Percentiles rank a stretch among this genome's conserved stretches.
phyloP scores from a whole-genome alignment of 768 basidiomycete species.

The Rhodotorula kratochvilovae region DNA sequence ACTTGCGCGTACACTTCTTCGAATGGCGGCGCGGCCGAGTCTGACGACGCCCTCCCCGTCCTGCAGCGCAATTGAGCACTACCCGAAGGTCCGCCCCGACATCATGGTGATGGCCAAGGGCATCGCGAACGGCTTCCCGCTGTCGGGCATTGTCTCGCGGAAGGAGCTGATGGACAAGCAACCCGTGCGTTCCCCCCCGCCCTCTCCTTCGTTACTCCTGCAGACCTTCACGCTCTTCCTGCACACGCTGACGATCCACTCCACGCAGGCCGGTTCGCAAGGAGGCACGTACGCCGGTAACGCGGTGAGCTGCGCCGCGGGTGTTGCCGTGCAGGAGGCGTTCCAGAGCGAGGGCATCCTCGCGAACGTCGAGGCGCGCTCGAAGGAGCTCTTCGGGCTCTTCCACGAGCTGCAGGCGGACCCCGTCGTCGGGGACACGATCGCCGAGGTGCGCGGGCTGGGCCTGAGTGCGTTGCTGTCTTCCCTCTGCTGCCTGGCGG shows the following conservation, averaged over 20 bases:
- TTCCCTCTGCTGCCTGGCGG: conserved; percentile 55
- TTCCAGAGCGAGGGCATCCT: conserved; percentile 76
- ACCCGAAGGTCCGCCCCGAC: conserved; percentile 80
- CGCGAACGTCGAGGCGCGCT: conserved; percentile 72
- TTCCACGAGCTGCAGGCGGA: conserved; percentile 60
- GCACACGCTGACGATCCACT: neutral
- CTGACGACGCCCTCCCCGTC: neutral
- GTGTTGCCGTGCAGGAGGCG: conserved; percentile 69
- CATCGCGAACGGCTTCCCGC: conserved; percentile 86
- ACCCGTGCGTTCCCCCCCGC: conserved; percentile 51
- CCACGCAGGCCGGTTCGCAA: conserved; percentile 15
- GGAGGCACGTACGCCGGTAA: conserved; percentile 81
- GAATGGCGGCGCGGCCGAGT: neutral
- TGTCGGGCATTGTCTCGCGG: conserved; percentile 75
- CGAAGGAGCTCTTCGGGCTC: conserved; percentile 63
- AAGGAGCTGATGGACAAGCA: conserved; percentile 76
- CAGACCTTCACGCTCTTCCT: neutral
- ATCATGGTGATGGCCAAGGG: conserved; percentile 88
- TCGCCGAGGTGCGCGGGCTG: conserved; percentile 79
- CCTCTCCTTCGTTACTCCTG: neutral
- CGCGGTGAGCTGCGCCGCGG: conserved; percentile 86
- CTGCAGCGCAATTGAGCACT: conserved; percentile 58
- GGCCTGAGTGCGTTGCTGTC: conserved; percentile 79
- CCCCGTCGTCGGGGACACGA: conserved; percentile 55
- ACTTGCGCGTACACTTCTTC: conserved; percentile 52